Conservation (phyloP, 441 rosid species). For the Aquilaria agallochum region DNA sequence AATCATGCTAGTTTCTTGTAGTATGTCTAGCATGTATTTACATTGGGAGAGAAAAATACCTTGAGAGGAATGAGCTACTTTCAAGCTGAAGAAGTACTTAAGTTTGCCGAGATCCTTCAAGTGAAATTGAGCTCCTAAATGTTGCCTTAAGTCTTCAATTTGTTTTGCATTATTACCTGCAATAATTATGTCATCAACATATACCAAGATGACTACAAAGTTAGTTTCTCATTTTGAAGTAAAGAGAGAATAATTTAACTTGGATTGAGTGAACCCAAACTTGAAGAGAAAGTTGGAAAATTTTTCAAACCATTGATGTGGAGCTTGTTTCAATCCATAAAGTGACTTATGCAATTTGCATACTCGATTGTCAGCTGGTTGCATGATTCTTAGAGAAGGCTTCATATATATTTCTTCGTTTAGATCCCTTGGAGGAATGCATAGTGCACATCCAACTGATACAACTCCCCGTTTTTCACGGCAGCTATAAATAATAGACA, state of each 20-base stretch:
- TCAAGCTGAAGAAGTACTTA: neutral
- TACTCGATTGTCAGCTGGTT: neutral
- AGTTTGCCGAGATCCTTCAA: neutral
- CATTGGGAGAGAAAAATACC: neutral
- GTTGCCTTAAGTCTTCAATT: neutral
- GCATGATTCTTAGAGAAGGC: neutral
- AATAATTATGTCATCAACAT: neutral
- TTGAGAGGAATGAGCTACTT: neutral
- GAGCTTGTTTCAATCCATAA: neutral
- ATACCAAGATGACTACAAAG: neutral
- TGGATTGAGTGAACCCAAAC: neutral
- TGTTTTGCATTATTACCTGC: neutral
- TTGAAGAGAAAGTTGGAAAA: neutral
- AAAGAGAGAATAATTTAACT: neutral
- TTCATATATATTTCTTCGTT: neutral
- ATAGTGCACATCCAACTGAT: neutral
- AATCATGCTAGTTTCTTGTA: neutral
- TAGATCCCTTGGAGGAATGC: neutral
- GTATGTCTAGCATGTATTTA: neutral
- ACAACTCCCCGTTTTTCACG: neutral
- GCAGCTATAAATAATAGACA: neutral
- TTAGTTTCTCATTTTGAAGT: neutral
- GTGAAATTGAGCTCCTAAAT: neutral
- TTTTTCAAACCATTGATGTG: neutral
- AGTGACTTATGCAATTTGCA: neutral